Evolutionary conservation across 306 rosid species (phyloP).

Genomic region (Cajanus cajan): DNA sequence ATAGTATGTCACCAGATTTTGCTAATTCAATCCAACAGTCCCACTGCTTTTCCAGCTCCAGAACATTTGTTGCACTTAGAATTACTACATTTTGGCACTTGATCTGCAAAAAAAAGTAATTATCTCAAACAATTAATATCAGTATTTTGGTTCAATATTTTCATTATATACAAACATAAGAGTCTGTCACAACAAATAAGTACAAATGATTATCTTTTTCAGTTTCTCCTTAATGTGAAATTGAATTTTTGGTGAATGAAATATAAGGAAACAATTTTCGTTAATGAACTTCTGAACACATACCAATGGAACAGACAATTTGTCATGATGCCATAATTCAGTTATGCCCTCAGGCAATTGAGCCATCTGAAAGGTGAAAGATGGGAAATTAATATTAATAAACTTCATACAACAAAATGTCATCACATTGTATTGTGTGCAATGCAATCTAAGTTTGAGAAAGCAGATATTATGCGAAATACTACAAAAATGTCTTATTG

Average conservation of each 20-base stretch:
- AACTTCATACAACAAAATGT: constrained; percentile 8
- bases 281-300: constrained; percentile 37
- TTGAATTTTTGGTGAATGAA: constrained; percentile 14
- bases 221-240: constrained; percentile 11
- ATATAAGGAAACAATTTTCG: constrained; percentile 12
- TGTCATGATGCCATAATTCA: constrained; percentile 83
- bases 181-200: constrained; percentile 9
- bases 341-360: constrained; percentile 96
- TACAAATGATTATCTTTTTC: not conserved
- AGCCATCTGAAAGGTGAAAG: constrained; percentile 81
- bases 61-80: constrained; percentile 62
- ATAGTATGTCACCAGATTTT: constrained; percentile 48
- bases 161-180: not conserved
- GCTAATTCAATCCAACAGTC: constrained; percentile 81
- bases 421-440: constrained; percentile 2
- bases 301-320: constrained; percentile 80
- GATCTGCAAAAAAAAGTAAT: constrained; percentile 56
- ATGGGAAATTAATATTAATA: constrained; percentile 25
- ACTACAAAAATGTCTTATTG: constrained; percentile 7
- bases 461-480: too few relatives aligned
- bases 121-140: not conserved
- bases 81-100: constrained; percentile 81
- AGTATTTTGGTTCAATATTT: constrained; percentile 9
- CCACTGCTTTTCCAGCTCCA: constrained; percentile 82
- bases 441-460: constrained; percentile 9